Evolutionary conservation across 2,329 filamentous ascomycete genomes (phyloP), one percentile per base, ranked within the genome.

Genomic region (Scedosporium aurantiacum): DNA sequence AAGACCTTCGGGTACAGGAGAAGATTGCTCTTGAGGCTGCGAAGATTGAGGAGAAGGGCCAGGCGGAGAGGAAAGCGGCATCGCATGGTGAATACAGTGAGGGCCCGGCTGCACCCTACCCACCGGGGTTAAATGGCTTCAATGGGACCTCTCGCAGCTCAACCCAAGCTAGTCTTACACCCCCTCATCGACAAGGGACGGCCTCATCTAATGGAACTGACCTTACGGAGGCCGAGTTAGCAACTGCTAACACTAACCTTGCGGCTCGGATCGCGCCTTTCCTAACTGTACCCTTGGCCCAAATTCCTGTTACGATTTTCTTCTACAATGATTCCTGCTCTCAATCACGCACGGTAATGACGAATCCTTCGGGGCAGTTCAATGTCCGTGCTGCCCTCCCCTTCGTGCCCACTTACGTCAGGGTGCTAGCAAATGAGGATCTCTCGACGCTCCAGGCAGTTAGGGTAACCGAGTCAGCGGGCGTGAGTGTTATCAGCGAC

Each of bases 401-500:
- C 28, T 99, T 99, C 70, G 78, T 96, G 1, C 95, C 94, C 0
- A 97, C 91, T 0, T 87, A 96, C 70, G 86, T 97, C 25, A 83
- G 91, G 52, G 88, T 99, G 1, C 76, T 99, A 18, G 93, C 91
- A 5, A 92, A 88, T 12, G 91, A 97, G 69, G 82, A 87, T 62
- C 78, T 99, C 3, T 96, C 92, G 16, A 87, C 86, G 0, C 90
- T 88, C 1, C 88, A 94, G 65, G 82, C 89, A 61, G 81, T 99
- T 54, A 80, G 84, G 47, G 78, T 97, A 58, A 91, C 88, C 3
- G 88, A 93, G 63, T 83, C 89, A 0, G 79, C 78, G 23, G 94
- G 94, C 47, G 83, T 99, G 64, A 97, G 92, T 72, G 70, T 99
- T 63, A 97, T 99, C 71, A 97, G 91, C 71, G 94, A 99, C 71